Conservation (phyloP, 306 rosid species). For the Malus domestica region DNA sequence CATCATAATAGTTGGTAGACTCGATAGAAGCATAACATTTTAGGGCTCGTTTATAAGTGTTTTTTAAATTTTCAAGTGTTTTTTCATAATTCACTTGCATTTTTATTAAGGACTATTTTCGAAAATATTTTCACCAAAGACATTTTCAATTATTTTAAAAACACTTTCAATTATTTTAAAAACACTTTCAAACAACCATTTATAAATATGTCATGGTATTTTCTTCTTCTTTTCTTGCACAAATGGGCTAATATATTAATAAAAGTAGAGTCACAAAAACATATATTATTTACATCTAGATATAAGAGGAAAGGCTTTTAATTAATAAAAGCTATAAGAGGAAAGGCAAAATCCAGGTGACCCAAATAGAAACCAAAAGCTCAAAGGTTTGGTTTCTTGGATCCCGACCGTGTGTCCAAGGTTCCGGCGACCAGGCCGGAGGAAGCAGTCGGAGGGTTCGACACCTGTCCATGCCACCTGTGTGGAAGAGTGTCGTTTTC, state of each 20-base stretch:
- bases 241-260: no score
- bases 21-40: conserved; percentile 1
- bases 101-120: no score
- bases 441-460: conserved; percentile 13
- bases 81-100: no score
- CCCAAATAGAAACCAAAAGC: neutral
- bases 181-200: no score
- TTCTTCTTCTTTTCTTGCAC: no score
- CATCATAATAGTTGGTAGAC: neutral
- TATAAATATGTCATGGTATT: no score
- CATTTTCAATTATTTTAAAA: no score
- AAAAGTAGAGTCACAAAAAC: neutral
- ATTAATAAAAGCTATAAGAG: neutral
- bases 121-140: no score
- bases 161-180: no score
- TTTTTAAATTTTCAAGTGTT: no score
- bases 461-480: conserved; percentile 42
- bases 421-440: conserved; percentile 16
- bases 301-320: neutral
- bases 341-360: neutral
- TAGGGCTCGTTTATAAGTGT: no score
- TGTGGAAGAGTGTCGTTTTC: conserved; percentile 24
- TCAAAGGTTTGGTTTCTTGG: conserved; percentile 1
- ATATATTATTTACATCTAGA: neutral
- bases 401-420: conserved; percentile 28